Base-by-base conservation (phyloP, 345 rosid genomes). In the Lumnitzera racemosa region DNA sequence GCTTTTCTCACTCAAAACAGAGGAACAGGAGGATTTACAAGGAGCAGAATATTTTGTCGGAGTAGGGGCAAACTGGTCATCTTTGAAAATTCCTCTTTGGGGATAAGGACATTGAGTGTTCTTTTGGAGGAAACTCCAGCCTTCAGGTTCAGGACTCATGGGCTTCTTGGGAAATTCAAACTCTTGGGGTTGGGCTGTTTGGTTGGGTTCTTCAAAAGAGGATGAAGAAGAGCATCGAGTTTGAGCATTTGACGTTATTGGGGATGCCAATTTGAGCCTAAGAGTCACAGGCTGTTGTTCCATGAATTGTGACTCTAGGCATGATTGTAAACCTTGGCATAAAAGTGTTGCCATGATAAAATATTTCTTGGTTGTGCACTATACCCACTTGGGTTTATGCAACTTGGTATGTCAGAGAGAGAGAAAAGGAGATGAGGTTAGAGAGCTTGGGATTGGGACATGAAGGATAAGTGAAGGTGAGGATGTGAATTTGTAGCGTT, bases 1-100 rank as follows among this genome's bases (percentile, higher is more conserved):
- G 80, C 98, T 89, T 74, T 76, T 82, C 43, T 81, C 81, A 46
- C 89, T 85, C 2, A 91, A 83, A 24, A 61, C 58, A 12, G 82
- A 80, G 7, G 75, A 62, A 53, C 83, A 80, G n/a, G 73, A 75
- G 82, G 80, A 53, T 74, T 88, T 62, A 74, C 81, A 63, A 83
- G 83, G 12, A 61, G 24, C 46, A 43, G 46, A 16, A 67, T 56
- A 58, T 65, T 64, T 24, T 24, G 27, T 46, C 10, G 24, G 41
- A 48, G 46, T 13, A 31, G 62, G 62, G 29, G 53, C 53, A 47
- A 46, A 31, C 5, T 24, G 47, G 13, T 24, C 29, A 5, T 57
- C 46, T 63, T 81, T 74, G 17, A 57, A 63, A 53, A 70, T 67
- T 46, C 63, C 41, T n/a, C 11, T 24, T 62, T 64, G 51, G 70